Base-by-base conservation (phyloP, 140 eudicot species). In the Anethum foeniculum region DNA sequence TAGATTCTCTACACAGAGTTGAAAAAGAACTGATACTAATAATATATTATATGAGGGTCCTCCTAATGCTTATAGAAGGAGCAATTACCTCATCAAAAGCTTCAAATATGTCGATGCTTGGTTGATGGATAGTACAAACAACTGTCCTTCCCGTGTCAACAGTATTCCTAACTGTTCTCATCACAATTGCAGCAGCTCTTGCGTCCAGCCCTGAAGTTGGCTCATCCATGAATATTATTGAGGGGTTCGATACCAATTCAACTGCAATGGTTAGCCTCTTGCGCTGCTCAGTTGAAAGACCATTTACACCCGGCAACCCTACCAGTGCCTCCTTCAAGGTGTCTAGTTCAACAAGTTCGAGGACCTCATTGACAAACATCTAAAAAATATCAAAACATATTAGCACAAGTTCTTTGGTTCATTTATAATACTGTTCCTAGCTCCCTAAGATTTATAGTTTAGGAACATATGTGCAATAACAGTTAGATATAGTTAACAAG, bases 61-160 rank as follows among this genome's bases (percentile, higher is more conserved):
- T 34, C 38, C 38, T 34, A 34, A 34, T 34, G 38, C 38, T 34
- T 34, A 34, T 34, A 34, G 38, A 46, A 46, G 49, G 49, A 46
- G 49, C 52, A 12, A 47, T 47, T 47, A 92, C 97, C 96, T 94
- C 98, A 80, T 94, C 98, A 74, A 91, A 93, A 74, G 98, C 93
- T 78, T 93, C 98, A 76, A 93, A 93, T 32, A 93, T 88, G 84
- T 93, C 96, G 3, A 93, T 93, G 88, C 98, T 93, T 19, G 98
- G 98, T 83, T 93, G 98, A 85, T 93, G 98, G 77, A 93, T 93
- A 83, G 98, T 91, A 91, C 98, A 93, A 19, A 93, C 98, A 75
- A 93, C 98, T 1, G 98, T 93, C 85, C 98, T 82, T 74, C 98
- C 98, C 9, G 96, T 91, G 81, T 93, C 94, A 5, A 91, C 98